phyloP scores from a whole-genome alignment of 164 flowering plant genomes.

The Liriodendron chinense region DNA sequence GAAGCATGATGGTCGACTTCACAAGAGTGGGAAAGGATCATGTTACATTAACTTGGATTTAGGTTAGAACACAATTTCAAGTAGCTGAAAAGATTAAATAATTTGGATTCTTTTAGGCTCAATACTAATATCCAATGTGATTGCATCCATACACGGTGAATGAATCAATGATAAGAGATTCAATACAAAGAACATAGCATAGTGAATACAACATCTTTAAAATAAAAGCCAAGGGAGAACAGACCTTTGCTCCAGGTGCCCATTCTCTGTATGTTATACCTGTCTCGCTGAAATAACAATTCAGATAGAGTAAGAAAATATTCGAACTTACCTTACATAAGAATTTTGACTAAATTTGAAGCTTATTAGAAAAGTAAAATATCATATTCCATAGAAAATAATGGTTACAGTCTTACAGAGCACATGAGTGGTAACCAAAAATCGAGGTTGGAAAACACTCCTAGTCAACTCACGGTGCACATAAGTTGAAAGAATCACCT shows the following conservation, averaged over 20 bases:
- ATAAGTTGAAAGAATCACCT: no score
- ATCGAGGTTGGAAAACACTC: no score
- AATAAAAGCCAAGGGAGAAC: slow-evolving; percentile 17
- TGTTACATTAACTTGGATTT: no score
- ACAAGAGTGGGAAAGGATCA: no score
- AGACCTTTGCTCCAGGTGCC: slow-evolving; percentile 99
- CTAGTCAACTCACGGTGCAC: no score
- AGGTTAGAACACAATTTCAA: no score
- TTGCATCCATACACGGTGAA: not conserved
- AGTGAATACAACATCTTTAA: not conserved
- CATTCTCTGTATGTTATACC: slow-evolving; percentile 95
- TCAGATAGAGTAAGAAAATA: not conserved
- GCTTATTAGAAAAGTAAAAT: not conserved
- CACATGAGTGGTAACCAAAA: no score
- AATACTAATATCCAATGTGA: not conserved
- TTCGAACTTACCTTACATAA: not conserved
- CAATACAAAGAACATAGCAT: not conserved
- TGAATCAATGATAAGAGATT: not conserved
- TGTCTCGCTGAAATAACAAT: slow-evolving; percentile 49
- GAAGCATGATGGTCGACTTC: no score
- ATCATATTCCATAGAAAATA: no score
- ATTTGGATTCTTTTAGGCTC: not conserved
- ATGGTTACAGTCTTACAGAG: no score
- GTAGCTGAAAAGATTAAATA: no score
- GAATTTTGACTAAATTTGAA: not conserved